Evolutionary conservation across 495 filamentous ascomycete genomes (phyloP).

Genomic region (Pyrenula aspistea): DNA sequence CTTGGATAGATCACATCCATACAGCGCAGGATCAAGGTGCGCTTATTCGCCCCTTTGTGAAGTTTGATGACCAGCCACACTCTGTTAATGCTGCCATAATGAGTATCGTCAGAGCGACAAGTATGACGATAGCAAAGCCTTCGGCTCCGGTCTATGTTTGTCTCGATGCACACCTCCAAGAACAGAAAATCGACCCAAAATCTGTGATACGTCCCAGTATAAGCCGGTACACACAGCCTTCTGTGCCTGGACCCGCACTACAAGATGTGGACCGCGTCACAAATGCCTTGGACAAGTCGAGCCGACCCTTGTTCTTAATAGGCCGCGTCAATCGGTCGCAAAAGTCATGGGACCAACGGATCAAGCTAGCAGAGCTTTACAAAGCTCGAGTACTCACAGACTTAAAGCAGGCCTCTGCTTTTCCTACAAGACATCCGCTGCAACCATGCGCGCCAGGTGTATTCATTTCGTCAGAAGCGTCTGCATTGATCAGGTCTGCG

Average conservation of each 20-base stretch:
- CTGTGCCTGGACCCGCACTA: background rate
- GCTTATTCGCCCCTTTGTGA: slow-evolving; percentile 6
- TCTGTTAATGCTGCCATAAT: slow-evolving; percentile 7
- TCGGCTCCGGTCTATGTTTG: slow-evolving; percentile 8
- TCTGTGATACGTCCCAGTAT: slow-evolving; percentile 4
- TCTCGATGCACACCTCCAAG: slow-evolving; percentile 8
- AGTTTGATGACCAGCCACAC: slow-evolving; percentile 11
- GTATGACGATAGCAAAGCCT: slow-evolving; percentile 1
- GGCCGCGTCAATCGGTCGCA: slow-evolving; percentile 5
- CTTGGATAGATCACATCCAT: slow-evolving; percentile 12
- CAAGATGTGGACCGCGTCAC: background rate
- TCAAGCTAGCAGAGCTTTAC: slow-evolving; percentile 7
- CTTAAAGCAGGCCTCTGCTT: slow-evolving; percentile 7
- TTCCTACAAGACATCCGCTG: slow-evolving; percentile 8
- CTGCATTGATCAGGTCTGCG: slow-evolving; percentile 6
- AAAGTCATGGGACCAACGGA: slow-evolving; percentile 5
- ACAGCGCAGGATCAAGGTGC: slow-evolving; percentile 9
- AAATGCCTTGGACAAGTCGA: background rate
- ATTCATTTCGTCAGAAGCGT: slow-evolving; percentile 6
- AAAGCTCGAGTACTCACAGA: slow-evolving; percentile 6
- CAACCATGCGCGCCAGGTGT: slow-evolving; percentile 6
- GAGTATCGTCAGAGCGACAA: slow-evolving; percentile 6
- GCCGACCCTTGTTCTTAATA: slow-evolving; percentile 8
- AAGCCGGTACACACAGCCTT: background rate
- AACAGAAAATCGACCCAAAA: slow-evolving; percentile 4